Evolutionary conservation across 139 green algal genomes (phyloP).

Genomic region (Coelastrella sp.): DNA sequence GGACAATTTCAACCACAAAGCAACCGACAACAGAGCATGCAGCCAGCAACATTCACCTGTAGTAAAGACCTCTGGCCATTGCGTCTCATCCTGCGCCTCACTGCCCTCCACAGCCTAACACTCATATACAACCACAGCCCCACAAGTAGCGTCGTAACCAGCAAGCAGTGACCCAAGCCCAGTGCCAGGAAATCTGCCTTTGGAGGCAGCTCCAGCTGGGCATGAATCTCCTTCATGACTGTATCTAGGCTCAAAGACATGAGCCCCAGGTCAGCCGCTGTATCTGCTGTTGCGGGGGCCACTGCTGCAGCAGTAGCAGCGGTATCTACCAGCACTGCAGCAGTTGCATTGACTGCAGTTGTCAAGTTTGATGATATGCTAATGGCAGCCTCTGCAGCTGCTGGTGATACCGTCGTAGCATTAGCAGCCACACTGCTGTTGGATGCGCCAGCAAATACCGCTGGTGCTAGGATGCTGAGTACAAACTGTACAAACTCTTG

Average conservation of each 20-base stretch:
- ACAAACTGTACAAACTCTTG: neutral
- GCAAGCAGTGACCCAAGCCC: slow-evolving; percentile 23
- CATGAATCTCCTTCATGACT: slow-evolving; percentile 9
- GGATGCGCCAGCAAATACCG: neutral
- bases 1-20: neutral
- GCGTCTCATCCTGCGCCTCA: neutral
- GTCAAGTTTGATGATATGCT: neutral
- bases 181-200: slow-evolving; percentile 28
- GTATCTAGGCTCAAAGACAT: slow-evolving; percentile 21
- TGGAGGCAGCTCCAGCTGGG: slow-evolving; percentile 39
- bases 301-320: neutral
- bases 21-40: neutral
- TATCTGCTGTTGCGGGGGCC: neutral
- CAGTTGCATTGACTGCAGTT: neutral
- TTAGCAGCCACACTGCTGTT: neutral
- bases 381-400: neutral
- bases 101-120: slow-evolving; percentile 33
- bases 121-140: slow-evolving; percentile 32
- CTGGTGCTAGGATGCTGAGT: neutral
- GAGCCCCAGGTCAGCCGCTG: neutral
- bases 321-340: neutral
- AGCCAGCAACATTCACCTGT: neutral
- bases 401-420: slow-evolving; percentile 12
- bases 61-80: slow-evolving; percentile 25
- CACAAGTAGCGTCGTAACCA: neutral